Conservation (phyloP, 2,329 filamentous ascomycete species). For the Calonectria hawksworthii region DNA sequence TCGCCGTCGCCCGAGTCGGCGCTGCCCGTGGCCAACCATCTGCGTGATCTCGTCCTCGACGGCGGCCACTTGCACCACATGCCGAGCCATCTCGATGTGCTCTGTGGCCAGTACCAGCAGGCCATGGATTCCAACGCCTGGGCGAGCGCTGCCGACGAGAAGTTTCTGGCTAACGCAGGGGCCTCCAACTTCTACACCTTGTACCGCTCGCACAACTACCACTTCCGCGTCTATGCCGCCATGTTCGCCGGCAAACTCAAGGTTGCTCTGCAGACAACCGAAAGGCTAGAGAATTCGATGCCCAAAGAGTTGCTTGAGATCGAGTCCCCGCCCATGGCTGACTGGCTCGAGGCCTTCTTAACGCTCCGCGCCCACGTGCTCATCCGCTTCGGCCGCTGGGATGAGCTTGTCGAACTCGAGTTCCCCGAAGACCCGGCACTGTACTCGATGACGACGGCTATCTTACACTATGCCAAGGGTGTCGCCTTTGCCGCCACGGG, state of each 20-base stretch:
- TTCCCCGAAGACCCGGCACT: conserved; percentile 71
- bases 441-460: conserved; percentile 78
- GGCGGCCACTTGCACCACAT: conserved; percentile 81
- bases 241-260: conserved; percentile 80
- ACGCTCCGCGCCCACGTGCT: conserved; percentile 77
- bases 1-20: conserved; percentile 74
- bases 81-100: conserved; percentile 79
- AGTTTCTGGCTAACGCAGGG: conserved; percentile 71
- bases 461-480: conserved; percentile 77
- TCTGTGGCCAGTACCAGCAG: conserved; percentile 79
- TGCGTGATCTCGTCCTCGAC: conserved; percentile 77
- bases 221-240: conserved; percentile 82
- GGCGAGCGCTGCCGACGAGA: conserved; percentile 77
- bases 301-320: conserved; percentile 74
- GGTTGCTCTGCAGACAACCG: conserved; percentile 72
- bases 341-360: conserved; percentile 81
- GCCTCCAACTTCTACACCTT: conserved; percentile 81
- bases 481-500: conserved; percentile 75
- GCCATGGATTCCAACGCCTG: conserved; percentile 76
- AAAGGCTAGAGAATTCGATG: conserved; percentile 71
- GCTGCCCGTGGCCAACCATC: conserved; percentile 70
- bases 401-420: conserved; percentile 70
- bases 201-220: conserved; percentile 81
- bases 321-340: conserved; percentile 79
- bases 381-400: conserved; percentile 82